Base-by-base conservation (phyloP, 2,329 filamentous ascomycete species). In the Fusarium sp. region DNA sequence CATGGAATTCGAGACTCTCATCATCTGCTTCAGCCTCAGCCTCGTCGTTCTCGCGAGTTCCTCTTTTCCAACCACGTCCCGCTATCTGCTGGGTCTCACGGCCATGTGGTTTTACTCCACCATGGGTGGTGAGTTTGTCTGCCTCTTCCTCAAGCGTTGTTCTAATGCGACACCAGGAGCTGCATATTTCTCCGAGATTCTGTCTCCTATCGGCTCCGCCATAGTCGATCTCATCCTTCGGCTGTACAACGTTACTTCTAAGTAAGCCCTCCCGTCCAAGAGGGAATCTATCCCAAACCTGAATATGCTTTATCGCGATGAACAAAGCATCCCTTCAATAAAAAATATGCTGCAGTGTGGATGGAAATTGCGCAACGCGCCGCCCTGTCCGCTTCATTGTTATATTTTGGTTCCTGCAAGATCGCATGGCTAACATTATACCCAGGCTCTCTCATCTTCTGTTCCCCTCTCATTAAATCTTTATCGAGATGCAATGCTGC, bases 61-160 rank as follows among this genome's bases (percentile, higher is more conserved):
- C 11, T 32, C 50, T 20, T 32, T 32, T 54, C 27, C 50, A 6
- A 52, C 10, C 6, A 30, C 50, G 50, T 34, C 18, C 2, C 50
- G 27, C 6, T 54, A 14, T 34, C 7, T 32, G 1, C 50, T 54
- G 0, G 30, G 27, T 4, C 18, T 54, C 6, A 32, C 18, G 50
- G 18, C n/a, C 11, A 32, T 54, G 27, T 32, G 18, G 27, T 54
- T 54, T 32, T 54, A 14, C 27, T 54, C 27, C 27, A 34, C 27
- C 27, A 32, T 54, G 10, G 50, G 50, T 32, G 50, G 50, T 54
- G 27, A 32, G 50, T 32, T 54, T 54, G 10, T n/a, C 5, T 20
- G 27, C 6, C 25, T 6, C n/a, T 32, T 1, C 34, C 4, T 3
- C 1, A 5, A 13, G 4, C 6, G 4, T 4, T 5, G 5, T 14